Evolutionary conservation across 2,329 filamentous ascomycete genomes (phyloP).

Genomic region (Alternaria sp.): DNA sequence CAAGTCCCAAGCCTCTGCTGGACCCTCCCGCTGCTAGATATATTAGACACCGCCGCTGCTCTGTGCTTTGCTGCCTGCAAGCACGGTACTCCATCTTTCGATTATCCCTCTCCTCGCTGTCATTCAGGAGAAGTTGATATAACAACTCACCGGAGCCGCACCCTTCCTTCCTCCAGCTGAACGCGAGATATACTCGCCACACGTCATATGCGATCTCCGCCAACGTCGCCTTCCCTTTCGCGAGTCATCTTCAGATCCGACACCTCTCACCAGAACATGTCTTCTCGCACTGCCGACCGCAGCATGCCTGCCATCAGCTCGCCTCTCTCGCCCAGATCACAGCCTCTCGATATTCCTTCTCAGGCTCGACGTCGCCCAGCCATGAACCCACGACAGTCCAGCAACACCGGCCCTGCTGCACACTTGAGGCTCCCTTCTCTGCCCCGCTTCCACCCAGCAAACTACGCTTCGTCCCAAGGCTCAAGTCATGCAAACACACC

Average conservation of each 20-base stretch:
- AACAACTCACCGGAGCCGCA: slow-evolving; percentile 5
- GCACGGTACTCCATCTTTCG: slow-evolving; percentile 12
- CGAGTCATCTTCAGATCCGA: slow-evolving; percentile 27
- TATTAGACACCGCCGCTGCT: slow-evolving; percentile 35
- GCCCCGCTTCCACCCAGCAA: slow-evolving; percentile 60
- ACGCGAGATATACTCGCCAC: slow-evolving; percentile 28
- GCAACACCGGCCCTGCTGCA: slow-evolving; percentile 41
- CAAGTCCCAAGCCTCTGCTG: slow-evolving; percentile 36
- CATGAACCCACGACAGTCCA: slow-evolving; percentile 43
- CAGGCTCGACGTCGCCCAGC: slow-evolving; percentile 42
- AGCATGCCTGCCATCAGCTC: slow-evolving; percentile 42
- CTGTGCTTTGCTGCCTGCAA: slow-evolving; percentile 25
- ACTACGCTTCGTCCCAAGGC: slow-evolving; percentile 52
- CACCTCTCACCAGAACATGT: slow-evolving; percentile 33
- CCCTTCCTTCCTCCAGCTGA: slow-evolving; percentile 4
- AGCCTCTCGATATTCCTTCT: slow-evolving; percentile 45
- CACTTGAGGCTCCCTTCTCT: slow-evolving; percentile 56
- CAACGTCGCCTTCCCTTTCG: slow-evolving; percentile 28
- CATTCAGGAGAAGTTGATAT: slow-evolving; percentile 8
- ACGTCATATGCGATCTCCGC: slow-evolving; percentile 36
- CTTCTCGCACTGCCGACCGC: slow-evolving; percentile 33
- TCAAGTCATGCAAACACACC: slow-evolving; percentile 48
- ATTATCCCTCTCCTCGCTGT: slow-evolving; percentile 11
- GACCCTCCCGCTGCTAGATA: slow-evolving; percentile 41
- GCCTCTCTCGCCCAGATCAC: slow-evolving; percentile 44